Evolutionary conservation across 2,329 filamentous ascomycete species (phyloP).

Genomic region (Phaeophleospora eucalypticola): DNA sequence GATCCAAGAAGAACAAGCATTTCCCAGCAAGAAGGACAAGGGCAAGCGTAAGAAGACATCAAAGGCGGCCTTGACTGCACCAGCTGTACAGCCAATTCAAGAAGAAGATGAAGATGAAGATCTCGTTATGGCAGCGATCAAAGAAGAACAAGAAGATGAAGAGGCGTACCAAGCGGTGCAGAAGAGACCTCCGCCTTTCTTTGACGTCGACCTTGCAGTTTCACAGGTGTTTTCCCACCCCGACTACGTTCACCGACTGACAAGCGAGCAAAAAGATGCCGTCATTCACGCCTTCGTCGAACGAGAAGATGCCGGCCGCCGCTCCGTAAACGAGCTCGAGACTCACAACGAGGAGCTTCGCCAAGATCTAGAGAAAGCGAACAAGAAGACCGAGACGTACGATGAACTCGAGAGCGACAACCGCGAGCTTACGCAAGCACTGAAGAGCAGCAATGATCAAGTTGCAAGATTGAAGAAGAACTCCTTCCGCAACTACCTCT

Average conservation of each 20-base stretch:
- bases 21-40: neutral
- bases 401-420: neutral
- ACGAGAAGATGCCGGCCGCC: constrained; percentile 2
- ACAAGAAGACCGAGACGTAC: neutral
- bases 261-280: constrained; percentile 14
- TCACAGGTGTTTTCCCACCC: constrained; percentile 5
- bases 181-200: constrained; percentile 1
- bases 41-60: neutral
- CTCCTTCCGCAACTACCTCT: neutral
- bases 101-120: neutral
- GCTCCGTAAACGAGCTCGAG: neutral
- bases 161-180: constrained; percentile 1
- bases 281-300: constrained; percentile 13
- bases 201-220: constrained; percentile 3
- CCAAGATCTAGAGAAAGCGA: neutral
- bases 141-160: constrained; percentile 1
- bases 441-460: too few relatives aligned
- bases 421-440: too few relatives aligned
- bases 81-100: neutral
- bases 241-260: constrained; percentile 13
- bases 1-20: neutral
- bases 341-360: neutral
- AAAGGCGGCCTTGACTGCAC: too few relatives aligned
- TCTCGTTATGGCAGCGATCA: neutral
- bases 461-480: neutral